These are phyloP conservation scores for Furcasterigmium sp. DNA, from an alignment of 2,329 filamentous ascomycete genomes.

Conservation along the genomic window DNA sequence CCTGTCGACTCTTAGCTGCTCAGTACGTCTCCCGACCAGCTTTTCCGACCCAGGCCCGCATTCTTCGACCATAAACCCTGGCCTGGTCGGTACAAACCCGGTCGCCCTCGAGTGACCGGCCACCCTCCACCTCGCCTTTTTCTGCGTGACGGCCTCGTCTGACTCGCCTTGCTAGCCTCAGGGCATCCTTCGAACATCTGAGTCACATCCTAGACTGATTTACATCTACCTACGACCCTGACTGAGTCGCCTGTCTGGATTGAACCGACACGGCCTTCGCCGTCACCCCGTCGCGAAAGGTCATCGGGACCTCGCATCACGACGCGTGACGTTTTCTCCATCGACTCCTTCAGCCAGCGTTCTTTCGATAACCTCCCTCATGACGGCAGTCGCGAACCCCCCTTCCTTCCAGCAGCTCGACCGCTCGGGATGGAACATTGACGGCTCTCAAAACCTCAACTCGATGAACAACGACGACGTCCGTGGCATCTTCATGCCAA, in stretches of 20 bases:
- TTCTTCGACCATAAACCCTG: conserved; percentile 2
- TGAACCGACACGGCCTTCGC: not conserved
- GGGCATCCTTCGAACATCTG: not conserved
- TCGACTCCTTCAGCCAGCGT: not conserved
- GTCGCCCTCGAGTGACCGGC: conserved; percentile 9
- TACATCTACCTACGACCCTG: not conserved
- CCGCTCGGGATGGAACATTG: conserved; percentile 59
- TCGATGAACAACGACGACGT: conserved; percentile 80
- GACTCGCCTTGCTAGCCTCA: not conserved
- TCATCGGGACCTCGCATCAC: not conserved
- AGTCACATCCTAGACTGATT: not conserved
- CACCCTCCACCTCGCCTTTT: conserved; percentile 4
- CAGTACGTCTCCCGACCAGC: conserved; percentile 5
- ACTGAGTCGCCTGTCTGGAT: not conserved
- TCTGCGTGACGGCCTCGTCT: not conserved
- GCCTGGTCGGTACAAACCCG: not conserved
- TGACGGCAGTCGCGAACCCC: conserved; percentile 65
- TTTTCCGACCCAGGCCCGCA: not conserved
- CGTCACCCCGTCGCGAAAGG: not conserved
- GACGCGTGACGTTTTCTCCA: not conserved
- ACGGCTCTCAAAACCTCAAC: conserved; percentile 44
- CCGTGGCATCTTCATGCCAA: conserved; percentile 82
- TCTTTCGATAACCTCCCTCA: conserved; percentile 32
- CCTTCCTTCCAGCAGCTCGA: conserved; percentile 59
- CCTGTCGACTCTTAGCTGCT: conserved; percentile 6